phyloP scores from a whole-genome alignment of 768 basidiomycete species.

The Krasilnikovozyma curviuscula region DNA sequence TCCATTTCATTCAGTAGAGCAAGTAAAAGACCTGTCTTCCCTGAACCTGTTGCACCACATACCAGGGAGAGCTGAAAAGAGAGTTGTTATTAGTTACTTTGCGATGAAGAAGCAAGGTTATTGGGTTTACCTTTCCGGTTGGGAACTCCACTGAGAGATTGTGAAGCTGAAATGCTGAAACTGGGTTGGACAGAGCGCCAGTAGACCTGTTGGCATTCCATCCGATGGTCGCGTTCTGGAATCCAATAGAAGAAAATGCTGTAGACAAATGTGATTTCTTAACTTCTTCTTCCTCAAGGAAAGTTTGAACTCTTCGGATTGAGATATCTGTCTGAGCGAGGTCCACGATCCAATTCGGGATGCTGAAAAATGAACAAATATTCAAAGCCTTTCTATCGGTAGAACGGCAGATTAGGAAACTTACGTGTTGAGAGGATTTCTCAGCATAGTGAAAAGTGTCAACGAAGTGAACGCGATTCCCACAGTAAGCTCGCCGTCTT shows the following conservation, averaged over 20 bases:
- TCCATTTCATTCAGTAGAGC: no score
- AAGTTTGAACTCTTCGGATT: slow-evolving; percentile 43
- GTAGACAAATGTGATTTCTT: slow-evolving; percentile 33
- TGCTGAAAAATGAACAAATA: background rate
- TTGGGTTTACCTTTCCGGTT: no score
- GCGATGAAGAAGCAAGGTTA: no score
- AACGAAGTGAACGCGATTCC: slow-evolving; percentile 79
- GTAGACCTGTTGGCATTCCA: no score
- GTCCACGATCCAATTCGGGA: slow-evolving; percentile 46
- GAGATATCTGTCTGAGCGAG: slow-evolving; percentile 50
- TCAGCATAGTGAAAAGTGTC: slow-evolving; percentile 64
- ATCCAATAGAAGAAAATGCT: no score
- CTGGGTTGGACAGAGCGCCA: no score
- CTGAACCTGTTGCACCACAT: slow-evolving; percentile 55
- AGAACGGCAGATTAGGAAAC: background rate
- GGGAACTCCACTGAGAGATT: slow-evolving; percentile 56
- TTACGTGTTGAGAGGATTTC: no score
- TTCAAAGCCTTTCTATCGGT: background rate
- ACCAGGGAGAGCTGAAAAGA: slow-evolving; percentile 53
- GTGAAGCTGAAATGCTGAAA: no score
- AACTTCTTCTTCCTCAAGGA: slow-evolving; percentile 53
- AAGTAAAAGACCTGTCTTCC: slow-evolving; percentile 57
- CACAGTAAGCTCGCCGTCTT: slow-evolving; percentile 53
- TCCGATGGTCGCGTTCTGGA: no score
- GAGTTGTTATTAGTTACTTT: no score